phyloP scores from a whole-genome alignment of 345 rosid species.

The Syzygium aqueum region DNA sequence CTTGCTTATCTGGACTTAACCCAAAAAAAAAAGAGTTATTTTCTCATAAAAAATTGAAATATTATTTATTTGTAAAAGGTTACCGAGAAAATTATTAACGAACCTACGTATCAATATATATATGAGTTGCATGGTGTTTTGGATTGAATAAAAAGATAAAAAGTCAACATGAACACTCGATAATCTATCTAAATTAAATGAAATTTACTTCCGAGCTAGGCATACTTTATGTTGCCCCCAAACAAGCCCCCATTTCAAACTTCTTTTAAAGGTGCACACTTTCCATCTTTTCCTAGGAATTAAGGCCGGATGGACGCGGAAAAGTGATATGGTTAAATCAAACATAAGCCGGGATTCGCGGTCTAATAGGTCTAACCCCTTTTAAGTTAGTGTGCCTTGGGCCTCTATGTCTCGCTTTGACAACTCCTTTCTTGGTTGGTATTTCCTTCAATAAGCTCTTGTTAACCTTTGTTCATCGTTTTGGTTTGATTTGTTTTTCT shows the following conservation, averaged over 20 bases:
- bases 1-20: neutral
- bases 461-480: neutral
- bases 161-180: neutral
- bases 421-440: neutral
- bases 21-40: neutral
- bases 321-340: neutral
- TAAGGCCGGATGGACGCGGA: neutral
- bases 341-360: neutral
- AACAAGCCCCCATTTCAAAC: neutral
- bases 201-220: neutral
- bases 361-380: neutral
- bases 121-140: neutral
- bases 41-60: too few species aligned
- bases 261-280: neutral
- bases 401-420: neutral
- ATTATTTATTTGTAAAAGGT: too few species aligned
- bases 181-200: neutral
- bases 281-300: neutral
- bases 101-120: neutral
- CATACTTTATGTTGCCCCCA: neutral
- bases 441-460: neutral
- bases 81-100: too few species aligned
- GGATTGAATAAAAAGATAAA: neutral
- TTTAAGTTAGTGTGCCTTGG: neutral
- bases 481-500: neutral